Percentiles rank a stretch among this genome's conserved stretches.
phyloP scores from a whole-genome alignment of 257 asterid genomes.

The Henckelia pumila region DNA sequence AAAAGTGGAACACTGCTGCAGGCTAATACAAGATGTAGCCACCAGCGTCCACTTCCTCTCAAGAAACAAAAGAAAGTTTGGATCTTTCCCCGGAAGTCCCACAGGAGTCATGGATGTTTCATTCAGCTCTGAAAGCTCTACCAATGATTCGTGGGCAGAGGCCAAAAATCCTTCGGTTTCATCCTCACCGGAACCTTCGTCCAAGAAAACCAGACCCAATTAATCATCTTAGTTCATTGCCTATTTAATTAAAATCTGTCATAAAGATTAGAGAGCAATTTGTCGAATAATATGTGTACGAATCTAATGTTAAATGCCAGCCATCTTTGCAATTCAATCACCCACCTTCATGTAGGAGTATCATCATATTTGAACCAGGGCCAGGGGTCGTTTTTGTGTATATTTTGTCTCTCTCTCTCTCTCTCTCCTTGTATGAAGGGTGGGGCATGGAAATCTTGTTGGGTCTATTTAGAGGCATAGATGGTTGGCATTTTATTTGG shows the following conservation, averaged over 20 bases:
- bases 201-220: slow-evolving; percentile 49
- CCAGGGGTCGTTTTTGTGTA: slow-evolving; percentile 6
- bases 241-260: background rate
- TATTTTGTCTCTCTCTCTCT: slow-evolving; percentile 12
- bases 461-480: background rate
- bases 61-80: slow-evolving; percentile 50
- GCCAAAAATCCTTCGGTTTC: slow-evolving; percentile 42
- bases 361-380: slow-evolving; percentile 23
- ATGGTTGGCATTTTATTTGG: background rate
- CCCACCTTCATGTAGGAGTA: slow-evolving; percentile 27
- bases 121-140: slow-evolving; percentile 52
- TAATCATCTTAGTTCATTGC: background rate
- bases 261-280: slow-evolving; percentile 18
- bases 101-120: slow-evolving; percentile 65
- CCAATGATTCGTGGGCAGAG: slow-evolving; percentile 43
- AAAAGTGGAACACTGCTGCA: slow-evolving; percentile 59
- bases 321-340: slow-evolving; percentile 35
- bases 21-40: slow-evolving; percentile 52
- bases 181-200: slow-evolving; percentile 67
- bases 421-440: background rate
- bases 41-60: slow-evolving; percentile 31
- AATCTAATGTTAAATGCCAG: slow-evolving; percentile 29
- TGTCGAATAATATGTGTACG: slow-evolving; percentile 37
- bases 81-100: slow-evolving; percentile 64
- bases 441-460: background rate